A percentile compares a stretch with the other conserved stretches of the same genome.
Conservation (phyloP, 768 basidiomycete species). For the Xerocomus brunneocitrinus region DNA sequence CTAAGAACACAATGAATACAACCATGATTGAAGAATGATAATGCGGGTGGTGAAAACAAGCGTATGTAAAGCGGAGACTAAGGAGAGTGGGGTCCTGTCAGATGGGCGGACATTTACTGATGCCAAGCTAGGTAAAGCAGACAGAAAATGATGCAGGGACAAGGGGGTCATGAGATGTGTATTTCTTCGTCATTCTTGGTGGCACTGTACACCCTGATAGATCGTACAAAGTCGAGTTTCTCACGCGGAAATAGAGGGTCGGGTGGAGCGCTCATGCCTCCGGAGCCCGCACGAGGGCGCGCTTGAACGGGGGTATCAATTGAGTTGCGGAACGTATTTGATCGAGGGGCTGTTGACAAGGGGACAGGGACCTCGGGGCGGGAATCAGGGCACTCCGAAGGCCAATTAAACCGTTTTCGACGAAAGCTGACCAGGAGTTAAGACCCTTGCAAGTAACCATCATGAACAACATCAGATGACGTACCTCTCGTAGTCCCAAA, state of each 20-base stretch:
- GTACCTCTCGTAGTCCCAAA: slow-evolving; percentile 38
- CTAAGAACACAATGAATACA: slow-evolving; percentile 14
- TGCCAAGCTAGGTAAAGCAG: not conserved
- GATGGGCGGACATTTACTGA: slow-evolving; percentile 7
- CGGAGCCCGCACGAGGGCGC: slow-evolving; percentile 7
- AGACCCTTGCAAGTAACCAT: slow-evolving; percentile 5
- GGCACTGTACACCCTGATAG: slow-evolving; percentile 49
- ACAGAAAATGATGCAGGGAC: not conserved
- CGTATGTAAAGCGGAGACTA: slow-evolving; percentile 2
- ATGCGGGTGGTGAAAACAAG: not conserved
- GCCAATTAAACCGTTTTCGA: slow-evolving; percentile 66
- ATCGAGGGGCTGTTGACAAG: slow-evolving; percentile 21
- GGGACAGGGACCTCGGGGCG: slow-evolving; percentile 23
- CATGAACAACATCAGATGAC: not conserved
- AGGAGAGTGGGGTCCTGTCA: slow-evolving; percentile 18
- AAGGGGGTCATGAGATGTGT: slow-evolving; percentile 16
- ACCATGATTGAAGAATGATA: slow-evolving; percentile 2
- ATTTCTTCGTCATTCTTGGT: slow-evolving; percentile 36
- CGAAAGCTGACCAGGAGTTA: slow-evolving; percentile 48
- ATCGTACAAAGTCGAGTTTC: slow-evolving; percentile 47
- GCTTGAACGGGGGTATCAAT: slow-evolving; percentile 10
- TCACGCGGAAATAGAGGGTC: slow-evolving; percentile 30
- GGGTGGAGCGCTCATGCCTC: slow-evolving; percentile 13
- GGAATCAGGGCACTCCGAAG: slow-evolving; percentile 40
- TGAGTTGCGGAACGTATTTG: slow-evolving; percentile 16